phyloP scores from a whole-genome alignment of 2,329 filamentous ascomycete genomes.

The Colletotrichum gloeosporioides region DNA sequence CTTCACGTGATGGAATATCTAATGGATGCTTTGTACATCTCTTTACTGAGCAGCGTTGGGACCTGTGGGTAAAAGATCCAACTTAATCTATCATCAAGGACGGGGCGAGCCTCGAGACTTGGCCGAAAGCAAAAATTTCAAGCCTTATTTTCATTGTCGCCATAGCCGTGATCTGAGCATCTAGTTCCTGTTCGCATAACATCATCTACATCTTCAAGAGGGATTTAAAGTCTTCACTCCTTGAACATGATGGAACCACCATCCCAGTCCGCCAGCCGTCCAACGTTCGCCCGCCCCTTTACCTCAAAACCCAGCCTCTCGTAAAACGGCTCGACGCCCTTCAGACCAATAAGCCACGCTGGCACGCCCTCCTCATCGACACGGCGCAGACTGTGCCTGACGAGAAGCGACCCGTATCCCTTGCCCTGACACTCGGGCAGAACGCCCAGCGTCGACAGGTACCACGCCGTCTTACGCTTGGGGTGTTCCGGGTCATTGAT shows the following conservation, averaged over 20 bases:
- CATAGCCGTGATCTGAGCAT: neutral
- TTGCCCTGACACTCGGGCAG: slow-evolving; percentile 33
- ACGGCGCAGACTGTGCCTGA: slow-evolving; percentile 32
- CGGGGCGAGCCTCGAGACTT: no score
- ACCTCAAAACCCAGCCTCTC: slow-evolving; percentile 36
- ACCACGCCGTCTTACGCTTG: slow-evolving; percentile 36
- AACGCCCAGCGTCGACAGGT: slow-evolving; percentile 39
- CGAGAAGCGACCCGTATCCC: slow-evolving; percentile 35
- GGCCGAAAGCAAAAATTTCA: neutral
- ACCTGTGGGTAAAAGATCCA: neutral
- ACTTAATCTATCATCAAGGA: no score
- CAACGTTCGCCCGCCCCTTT: slow-evolving; percentile 39
- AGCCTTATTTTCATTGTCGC: rapidly evolving
- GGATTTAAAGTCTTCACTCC: slow-evolving; percentile 26
- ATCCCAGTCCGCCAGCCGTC: slow-evolving; percentile 38
- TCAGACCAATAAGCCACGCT: slow-evolving; percentile 37
- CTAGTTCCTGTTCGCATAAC: neutral
- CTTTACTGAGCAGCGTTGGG: neutral
- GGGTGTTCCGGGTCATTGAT: slow-evolving; percentile 29
- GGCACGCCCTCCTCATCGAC: slow-evolving; percentile 33
- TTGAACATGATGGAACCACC: slow-evolving; percentile 42
- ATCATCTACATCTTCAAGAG: neutral
- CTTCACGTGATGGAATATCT: rapidly evolving
- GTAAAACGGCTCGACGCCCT: slow-evolving; percentile 37
- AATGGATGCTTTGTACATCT: neutral